Evolutionary conservation across 768 basidiomycete species (phyloP), one percentile per base, ranked within the genome.

Genomic region (Panellus pusillus): DNA sequence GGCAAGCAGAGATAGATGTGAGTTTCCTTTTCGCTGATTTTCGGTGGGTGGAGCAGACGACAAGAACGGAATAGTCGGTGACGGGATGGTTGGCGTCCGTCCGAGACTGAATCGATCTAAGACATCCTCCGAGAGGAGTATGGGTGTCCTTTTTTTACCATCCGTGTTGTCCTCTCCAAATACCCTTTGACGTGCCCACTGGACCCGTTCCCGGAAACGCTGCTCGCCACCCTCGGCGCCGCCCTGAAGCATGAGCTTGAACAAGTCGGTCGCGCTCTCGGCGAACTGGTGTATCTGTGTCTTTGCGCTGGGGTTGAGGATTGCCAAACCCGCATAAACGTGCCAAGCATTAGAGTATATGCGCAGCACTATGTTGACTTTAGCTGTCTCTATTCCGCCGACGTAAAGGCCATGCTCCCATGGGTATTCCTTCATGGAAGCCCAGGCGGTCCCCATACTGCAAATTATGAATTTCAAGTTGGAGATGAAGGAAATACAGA

Each of bases 361-460:
- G 0, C 97, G 91, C 17, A 97, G 81, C 58, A 90, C 86, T 70
- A 98, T 88, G 77, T 99, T 99, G 63, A 93, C 94, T 72, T 99
- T 99, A 62, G 93, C 93, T 1, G 93, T 95, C 69, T 99, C 97
- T 62, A 99, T 94, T 0, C 97, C 97, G 19, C 94, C 92, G 28
- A 97, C 92, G 70, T 98, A 98, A 44, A 90, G 84, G 1, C 92
- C 91, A 37, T 89, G 83, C 70, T 98, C 96, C 97, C 97, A 98
- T 3, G 97, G 97, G 68, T 97, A 98, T 18, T 79, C 76, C 8
- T 74, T 71, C 9, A 84, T 77, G 35, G 81, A 79, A 32, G 83
- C 81, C 97, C 97, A 99, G 0, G 97, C 97, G 0, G 93, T 96
- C 8, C 97, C 97, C 97, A 99, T 99, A 60, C 97, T 98, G 38